These are phyloP conservation scores for Diaporthe capsici DNA, from an alignment of 2,329 filamentous ascomycete species.

Conservation along the genomic window DNA sequence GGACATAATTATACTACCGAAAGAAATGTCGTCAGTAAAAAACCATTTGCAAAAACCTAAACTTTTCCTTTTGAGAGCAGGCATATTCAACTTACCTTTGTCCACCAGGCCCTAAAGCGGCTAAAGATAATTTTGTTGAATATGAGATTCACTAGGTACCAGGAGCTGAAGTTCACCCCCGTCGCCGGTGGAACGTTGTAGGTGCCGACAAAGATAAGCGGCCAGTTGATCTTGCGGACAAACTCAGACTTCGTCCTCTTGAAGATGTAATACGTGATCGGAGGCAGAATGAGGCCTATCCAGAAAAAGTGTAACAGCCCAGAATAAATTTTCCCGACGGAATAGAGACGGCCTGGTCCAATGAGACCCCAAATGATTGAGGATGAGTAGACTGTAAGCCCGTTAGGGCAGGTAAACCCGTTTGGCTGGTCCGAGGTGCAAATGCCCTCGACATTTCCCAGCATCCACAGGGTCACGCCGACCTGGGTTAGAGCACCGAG, in stretches of 20 bases:
- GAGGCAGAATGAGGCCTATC: constrained; percentile 59
- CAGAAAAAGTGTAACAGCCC: constrained; percentile 65
- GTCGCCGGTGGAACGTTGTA: constrained; percentile 56
- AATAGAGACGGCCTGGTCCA: constrained; percentile 63
- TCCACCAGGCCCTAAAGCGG: constrained; percentile 61
- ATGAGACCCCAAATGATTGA: constrained; percentile 67
- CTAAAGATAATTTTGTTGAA: constrained; percentile 61
- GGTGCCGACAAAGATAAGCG: constrained; percentile 54
- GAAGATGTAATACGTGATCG: constrained; percentile 58
- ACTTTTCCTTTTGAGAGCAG: background rate
- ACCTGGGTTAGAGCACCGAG: constrained; percentile 61
- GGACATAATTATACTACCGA: constrained; percentile 56
- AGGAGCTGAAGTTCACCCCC: constrained; percentile 53
- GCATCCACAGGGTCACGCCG: constrained; percentile 52
- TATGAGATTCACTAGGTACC: constrained; percentile 60
- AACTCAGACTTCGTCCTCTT: constrained; percentile 54
- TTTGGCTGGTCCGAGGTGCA: constrained; percentile 57
- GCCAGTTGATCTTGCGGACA: constrained; percentile 54
- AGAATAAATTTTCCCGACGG: constrained; percentile 61
- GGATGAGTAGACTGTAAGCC: constrained; percentile 62
- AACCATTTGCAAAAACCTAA: background rate
- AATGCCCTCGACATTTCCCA: constrained; percentile 56
- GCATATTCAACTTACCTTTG: constrained; percentile 38
- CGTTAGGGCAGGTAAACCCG: constrained; percentile 63
- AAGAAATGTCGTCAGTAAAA: background rate